Evolutionary conservation across 2,329 filamentous ascomycete genomes (phyloP), one percentile per base, ranked within the genome.

Genomic region (Penicillium sp.): DNA sequence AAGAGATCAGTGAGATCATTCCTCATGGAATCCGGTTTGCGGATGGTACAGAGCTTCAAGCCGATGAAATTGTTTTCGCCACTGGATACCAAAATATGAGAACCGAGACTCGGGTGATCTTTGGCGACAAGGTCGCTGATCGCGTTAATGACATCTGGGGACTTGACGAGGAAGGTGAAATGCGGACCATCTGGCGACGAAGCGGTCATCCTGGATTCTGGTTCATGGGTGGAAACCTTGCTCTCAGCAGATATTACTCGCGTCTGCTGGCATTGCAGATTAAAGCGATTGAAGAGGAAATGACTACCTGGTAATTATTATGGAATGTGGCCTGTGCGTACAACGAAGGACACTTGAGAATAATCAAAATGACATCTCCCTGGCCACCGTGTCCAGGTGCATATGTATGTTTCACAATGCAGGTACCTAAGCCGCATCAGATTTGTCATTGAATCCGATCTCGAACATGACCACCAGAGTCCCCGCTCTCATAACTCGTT

Each of bases 81-180:
- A 77, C 74, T 4, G 74, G 75, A 3, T 89, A 88, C 62, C 79
- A 85, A 64, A 89, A 88, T 65, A 90, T 90, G 87, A 75, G 78
- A 16, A 84, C 81, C 0, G 80, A 83, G 53, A 83, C 85, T 1
- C 74, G 82, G 4, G 70, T 73, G 7, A 83, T 88, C 35, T 82
- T 90, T 52, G 87, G 86, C 0, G 79, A 85, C 16, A 76, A 79
- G 13, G 75, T 89, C 1, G 85, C 84, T 0, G 80, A 84, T 42
- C 76, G 78, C 8, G 78, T 87, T 1, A 72, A 74, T 0, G 80
- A 85, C 56, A 78, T 87, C 16, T 88, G 85, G 84, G 86, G 85
- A 0, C 78, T 84, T 46, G 80, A 87, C 57, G 60, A 69, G 8
- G 76, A 80, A 51, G 79, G 78, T 3, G 79, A 88, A 71, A 78